Conservation (phyloP, 192 early-diverging fungal species). For the Linnemannia elongata region DNA sequence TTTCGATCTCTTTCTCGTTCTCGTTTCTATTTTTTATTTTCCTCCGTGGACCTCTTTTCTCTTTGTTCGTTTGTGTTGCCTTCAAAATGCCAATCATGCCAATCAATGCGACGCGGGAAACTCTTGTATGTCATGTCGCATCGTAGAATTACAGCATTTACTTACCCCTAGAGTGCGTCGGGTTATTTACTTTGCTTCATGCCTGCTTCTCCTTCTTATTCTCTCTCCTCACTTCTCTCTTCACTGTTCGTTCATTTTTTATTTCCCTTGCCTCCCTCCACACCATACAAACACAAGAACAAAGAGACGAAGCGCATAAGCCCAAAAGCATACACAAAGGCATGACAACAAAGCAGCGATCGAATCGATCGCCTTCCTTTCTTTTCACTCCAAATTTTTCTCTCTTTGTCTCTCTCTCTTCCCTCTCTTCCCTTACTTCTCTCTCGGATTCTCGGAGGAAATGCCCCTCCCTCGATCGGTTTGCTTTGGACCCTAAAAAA, state of each 20-base stretch:
- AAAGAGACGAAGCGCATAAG: no score
- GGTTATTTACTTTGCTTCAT: neutral
- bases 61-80: neutral
- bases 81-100: neutral
- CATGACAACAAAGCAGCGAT: constrained; percentile 4
- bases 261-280: neutral
- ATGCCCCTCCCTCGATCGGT: neutral
- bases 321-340: neutral
- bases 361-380: neutral
- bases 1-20: neutral
- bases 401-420: neutral
- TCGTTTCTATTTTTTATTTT: neutral
- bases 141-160: no score
- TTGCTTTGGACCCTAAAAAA: neutral
- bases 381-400: neutral
- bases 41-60: neutral
- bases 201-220: neutral
- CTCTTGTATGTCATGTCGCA: neutral
- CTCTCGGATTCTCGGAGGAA: constrained; percentile 4
- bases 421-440: neutral
- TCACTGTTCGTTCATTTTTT: neutral
- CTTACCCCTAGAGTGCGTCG: constrained; percentile 8
- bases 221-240: no score
- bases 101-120: neutral
- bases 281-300: no score